Conservation (phyloP, 805 yeast species). For the Ogataea ramenticola region DNA sequence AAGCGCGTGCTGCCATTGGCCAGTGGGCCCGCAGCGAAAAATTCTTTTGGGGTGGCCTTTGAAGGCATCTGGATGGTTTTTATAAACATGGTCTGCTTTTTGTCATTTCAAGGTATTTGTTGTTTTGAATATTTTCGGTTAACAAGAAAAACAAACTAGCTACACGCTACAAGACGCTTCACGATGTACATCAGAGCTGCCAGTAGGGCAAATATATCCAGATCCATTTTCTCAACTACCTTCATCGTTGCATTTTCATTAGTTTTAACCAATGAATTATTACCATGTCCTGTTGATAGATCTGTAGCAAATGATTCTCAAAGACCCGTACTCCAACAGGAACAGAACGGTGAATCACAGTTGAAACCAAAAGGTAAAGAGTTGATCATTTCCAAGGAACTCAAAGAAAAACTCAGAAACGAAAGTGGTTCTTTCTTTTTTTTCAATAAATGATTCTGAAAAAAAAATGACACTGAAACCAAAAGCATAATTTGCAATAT, state of each 20-base stretch:
- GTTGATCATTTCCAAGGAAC: not conserved
- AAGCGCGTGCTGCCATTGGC: not conserved
- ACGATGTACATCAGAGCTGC: slow-evolving; percentile 53
- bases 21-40: not conserved
- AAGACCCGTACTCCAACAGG: not conserved
- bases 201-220: slow-evolving; percentile 48
- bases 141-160: not conserved
- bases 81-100: no score
- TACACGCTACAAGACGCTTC: not conserved
- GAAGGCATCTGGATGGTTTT: no score
- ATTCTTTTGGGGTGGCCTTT: no score
- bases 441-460: no score
- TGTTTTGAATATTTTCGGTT: no score
- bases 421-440: not conserved
- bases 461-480: no score
- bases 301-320: slow-evolving; percentile 29
- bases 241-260: slow-evolving; percentile 62
- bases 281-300: slow-evolving; percentile 39
- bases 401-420: not conserved
- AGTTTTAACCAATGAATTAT: slow-evolving; percentile 25
- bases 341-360: not conserved
- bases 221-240: slow-evolving; percentile 64
- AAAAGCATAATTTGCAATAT: no score
- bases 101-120: no score
- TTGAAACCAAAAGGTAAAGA: not conserved